phyloP scores from a whole-genome alignment of 306 rosid genomes.

The Cajanus cajan region DNA sequence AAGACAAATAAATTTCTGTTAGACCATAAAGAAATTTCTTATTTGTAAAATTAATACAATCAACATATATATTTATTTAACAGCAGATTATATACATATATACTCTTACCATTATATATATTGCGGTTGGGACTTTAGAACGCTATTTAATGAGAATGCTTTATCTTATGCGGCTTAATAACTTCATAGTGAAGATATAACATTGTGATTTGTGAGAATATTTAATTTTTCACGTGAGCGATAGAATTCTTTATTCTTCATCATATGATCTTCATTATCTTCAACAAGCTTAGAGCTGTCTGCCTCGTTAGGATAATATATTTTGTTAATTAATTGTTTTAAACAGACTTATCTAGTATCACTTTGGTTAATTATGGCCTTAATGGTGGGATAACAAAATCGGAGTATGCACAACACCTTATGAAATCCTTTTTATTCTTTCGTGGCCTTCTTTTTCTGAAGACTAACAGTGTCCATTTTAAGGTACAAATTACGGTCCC shows the following conservation, averaged over 20 bases:
- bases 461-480: constrained; percentile 20
- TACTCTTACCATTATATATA: not conserved
- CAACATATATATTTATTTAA: not conserved
- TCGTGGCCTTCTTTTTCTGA: not conserved
- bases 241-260: not conserved
- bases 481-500: constrained; percentile 23
- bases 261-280: not conserved
- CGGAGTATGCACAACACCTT: not conserved
- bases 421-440: not conserved
- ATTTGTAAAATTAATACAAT: not conserved
- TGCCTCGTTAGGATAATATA: not conserved
- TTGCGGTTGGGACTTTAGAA: not conserved
- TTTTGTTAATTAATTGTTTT: not conserved
- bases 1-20: not conserved
- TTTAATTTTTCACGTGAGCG: constrained; percentile 31
- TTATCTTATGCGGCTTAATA: constrained; percentile 2
- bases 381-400: constrained; percentile 25
- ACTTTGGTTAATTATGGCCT: not conserved
- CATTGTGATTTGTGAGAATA: not conserved
- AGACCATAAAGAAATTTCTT: not conserved
- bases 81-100: not conserved
- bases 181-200: constrained; percentile 28
- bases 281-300: not conserved
- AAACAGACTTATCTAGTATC: not conserved
- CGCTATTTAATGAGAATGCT: not conserved